These are phyloP conservation scores for Pyrenopolyporus hunteri DNA, from an alignment of 495 filamentous ascomycete species.

Conservation along the genomic window DNA sequence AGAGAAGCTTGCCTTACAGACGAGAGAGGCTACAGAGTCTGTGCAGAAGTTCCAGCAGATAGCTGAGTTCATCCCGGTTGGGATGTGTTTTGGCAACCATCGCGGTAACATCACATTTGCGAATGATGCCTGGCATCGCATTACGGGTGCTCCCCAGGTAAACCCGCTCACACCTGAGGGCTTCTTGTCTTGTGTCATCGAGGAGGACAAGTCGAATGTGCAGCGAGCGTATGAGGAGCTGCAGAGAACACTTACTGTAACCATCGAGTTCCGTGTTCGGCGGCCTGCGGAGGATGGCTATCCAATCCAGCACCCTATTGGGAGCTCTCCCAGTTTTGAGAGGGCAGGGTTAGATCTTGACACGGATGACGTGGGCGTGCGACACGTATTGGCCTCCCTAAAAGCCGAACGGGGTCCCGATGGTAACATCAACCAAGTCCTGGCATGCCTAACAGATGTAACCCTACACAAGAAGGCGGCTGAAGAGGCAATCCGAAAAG, in stretches of 20 bases:
- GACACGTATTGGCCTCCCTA: slow-evolving; percentile 48
- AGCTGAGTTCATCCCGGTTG: slow-evolving; percentile 74
- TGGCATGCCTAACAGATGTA: slow-evolving; percentile 56
- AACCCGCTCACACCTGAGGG: slow-evolving; percentile 46
- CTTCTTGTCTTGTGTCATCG: slow-evolving; percentile 48
- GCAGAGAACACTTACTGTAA: slow-evolving; percentile 39
- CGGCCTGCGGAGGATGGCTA: slow-evolving; percentile 29
- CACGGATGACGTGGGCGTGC: slow-evolving; percentile 42
- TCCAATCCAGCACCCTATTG: slow-evolving; percentile 34
- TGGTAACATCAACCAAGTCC: slow-evolving; percentile 46
- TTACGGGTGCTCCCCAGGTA: slow-evolving; percentile 57
- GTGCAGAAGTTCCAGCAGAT: slow-evolving; percentile 75
- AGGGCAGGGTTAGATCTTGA: slow-evolving; percentile 45
- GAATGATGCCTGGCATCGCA: slow-evolving; percentile 75
- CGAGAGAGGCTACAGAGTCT: slow-evolving; percentile 69
- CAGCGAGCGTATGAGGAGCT: slow-evolving; percentile 45
- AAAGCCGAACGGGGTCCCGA: slow-evolving; percentile 48
- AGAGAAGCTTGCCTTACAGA: slow-evolving; percentile 67
- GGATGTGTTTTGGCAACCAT: slow-evolving; percentile 72
- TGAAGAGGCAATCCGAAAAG: slow-evolving; percentile 50
- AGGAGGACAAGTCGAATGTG: slow-evolving; percentile 47
- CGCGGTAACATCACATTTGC: slow-evolving; percentile 67
- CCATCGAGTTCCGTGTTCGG: slow-evolving; percentile 52
- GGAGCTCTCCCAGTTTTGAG: slow-evolving; percentile 52
- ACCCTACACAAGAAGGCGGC: slow-evolving; percentile 50